phyloP scores from a whole-genome alignment of 139 green algal species.

The Pedinophyceae sp. region DNA sequence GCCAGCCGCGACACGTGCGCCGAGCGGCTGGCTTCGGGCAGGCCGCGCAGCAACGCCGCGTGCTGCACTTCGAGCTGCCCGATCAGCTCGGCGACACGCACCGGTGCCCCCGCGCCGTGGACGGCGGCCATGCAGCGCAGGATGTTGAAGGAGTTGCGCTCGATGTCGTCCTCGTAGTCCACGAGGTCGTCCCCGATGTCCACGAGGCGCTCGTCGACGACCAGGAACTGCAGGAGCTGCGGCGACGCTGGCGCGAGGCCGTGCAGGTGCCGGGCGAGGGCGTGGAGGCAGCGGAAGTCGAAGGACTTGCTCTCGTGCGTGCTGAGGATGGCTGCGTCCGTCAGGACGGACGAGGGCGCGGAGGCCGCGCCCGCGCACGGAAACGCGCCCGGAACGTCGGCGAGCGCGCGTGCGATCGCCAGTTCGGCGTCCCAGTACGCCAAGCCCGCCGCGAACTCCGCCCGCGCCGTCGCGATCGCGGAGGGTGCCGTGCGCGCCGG shows the following conservation, averaged over 20 bases:
- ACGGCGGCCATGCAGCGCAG: conserved; percentile 30
- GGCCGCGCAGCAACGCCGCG: conserved; percentile 16
- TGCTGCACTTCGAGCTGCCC: conserved; percentile 12
- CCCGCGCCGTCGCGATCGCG: too few relatives aligned
- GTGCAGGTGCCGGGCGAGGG: too few relatives aligned
- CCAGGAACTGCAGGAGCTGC: conserved; percentile 42
- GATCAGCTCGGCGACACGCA: conserved; percentile 17
- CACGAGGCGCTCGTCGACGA: conserved; percentile 52
- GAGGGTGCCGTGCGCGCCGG: too few relatives aligned
- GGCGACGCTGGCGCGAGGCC: background rate
- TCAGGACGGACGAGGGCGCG: too few relatives aligned
- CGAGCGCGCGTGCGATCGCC: background rate
- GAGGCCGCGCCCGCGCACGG: too few relatives aligned
- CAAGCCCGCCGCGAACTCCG: background rate
- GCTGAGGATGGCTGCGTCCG: too few relatives aligned
- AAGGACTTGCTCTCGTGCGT: too few relatives aligned
- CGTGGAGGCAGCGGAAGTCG: too few relatives aligned
- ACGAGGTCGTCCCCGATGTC: conserved; percentile 64
- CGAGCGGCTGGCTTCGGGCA: conserved; percentile 4
- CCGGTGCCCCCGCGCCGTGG: conserved; percentile 17
- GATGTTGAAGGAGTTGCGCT: conserved; percentile 52
- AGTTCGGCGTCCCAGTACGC: background rate
- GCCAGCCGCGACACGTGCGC: background rate
- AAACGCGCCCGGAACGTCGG: too few relatives aligned
- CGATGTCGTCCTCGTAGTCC: conserved; percentile 58